Conservation (phyloP, 345 rosid genomes). For the Rubroshorea leprosula region DNA sequence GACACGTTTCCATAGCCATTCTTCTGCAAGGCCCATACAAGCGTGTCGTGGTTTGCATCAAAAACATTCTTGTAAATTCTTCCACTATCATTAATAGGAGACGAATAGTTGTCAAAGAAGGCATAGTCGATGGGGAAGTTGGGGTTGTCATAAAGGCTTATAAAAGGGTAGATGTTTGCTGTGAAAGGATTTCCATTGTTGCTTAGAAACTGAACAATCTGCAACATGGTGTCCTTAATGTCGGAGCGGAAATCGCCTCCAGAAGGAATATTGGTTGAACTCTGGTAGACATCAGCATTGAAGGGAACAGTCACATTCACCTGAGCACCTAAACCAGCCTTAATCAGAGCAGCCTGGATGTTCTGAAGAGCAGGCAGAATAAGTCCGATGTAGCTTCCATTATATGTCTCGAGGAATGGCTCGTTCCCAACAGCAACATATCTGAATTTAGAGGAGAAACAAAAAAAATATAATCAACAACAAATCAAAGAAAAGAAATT, state of each 20-base stretch:
- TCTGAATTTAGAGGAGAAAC: conserved; percentile 16
- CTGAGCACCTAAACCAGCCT: conserved; percentile 49
- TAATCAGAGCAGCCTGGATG: conserved; percentile 57
- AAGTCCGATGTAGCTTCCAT: conserved; percentile 37
- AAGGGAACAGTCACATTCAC: conserved; percentile 61
- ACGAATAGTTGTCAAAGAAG: conserved; percentile 47
- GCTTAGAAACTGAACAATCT: conserved; percentile 48
- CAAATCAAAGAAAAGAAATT: background rate
- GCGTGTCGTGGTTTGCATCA: conserved; percentile 62
- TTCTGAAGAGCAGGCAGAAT: conserved; percentile 63
- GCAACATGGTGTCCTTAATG: conserved; percentile 45
- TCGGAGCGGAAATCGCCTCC: conserved; percentile 52
- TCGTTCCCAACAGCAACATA: conserved; percentile 71
- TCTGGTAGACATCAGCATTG: conserved; percentile 62
- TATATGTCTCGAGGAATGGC: conserved; percentile 49
- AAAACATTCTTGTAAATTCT: conserved; percentile 49
- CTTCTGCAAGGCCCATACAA: conserved; percentile 56
- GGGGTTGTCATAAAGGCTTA: conserved; percentile 52
- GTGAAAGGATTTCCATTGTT: conserved; percentile 50
- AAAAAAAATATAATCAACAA: background rate
- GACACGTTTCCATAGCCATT: conserved; percentile 48
- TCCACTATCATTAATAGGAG: conserved; percentile 46
- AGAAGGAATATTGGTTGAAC: conserved; percentile 36
- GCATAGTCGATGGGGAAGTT: conserved; percentile 60
- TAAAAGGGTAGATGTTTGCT: conserved; percentile 63